Evolutionary conservation across 83 land plant genomes (phyloP), one percentile per base, ranked within the genome.

Genomic region (Isoetes engelmannii): DNA sequence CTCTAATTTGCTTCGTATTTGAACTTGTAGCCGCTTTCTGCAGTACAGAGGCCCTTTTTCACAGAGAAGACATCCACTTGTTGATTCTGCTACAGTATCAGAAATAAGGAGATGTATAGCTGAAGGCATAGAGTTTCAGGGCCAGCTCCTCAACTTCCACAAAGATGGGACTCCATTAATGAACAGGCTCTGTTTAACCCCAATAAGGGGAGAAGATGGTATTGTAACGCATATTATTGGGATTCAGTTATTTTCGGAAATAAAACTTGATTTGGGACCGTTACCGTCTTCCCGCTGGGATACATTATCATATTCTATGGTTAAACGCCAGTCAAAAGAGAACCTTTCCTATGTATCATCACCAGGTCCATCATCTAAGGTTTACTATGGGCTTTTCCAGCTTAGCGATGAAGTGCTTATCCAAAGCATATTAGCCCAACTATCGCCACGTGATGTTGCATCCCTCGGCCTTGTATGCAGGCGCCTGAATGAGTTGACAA

Each of bases 1-100:
- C 13, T 12, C 55, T 12, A 51, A 17, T 51, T 51, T 12, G 13
- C 15, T 12, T 51, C 15, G 17, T 51, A 12, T 12, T 12, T 12
- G 9, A 19, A 9, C 28, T 72, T 71, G 58, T 88, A 89, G 94
- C 69, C 94, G 94, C 28, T 89, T 89, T 80, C 70, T 89, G 67
- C 94, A 89, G 48, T 89, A 72, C 75, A 76, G 94, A 83, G 94
- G 88, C 2, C 86, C 94, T 48, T 87, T 81, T 73, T 90, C 94
- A 7, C 87, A 89, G 62, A 83, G 91, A 74, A 74, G 94, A 59
- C 94, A 89, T 65, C 91, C 91, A 28, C 69, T 86, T 63, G 94
- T 89, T 37, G 87, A 86, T 48, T 70, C 87, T 5, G 19, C 77
- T 44, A 82, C 84, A 15, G 84, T 89, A 73, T 51, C 91, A 9